A percentile compares a stretch with the other conserved stretches of the same genome.
Evolutionary conservation across 2,329 filamentous ascomycete genomes (phyloP).

Genomic region (Cercospora sojina): DNA sequence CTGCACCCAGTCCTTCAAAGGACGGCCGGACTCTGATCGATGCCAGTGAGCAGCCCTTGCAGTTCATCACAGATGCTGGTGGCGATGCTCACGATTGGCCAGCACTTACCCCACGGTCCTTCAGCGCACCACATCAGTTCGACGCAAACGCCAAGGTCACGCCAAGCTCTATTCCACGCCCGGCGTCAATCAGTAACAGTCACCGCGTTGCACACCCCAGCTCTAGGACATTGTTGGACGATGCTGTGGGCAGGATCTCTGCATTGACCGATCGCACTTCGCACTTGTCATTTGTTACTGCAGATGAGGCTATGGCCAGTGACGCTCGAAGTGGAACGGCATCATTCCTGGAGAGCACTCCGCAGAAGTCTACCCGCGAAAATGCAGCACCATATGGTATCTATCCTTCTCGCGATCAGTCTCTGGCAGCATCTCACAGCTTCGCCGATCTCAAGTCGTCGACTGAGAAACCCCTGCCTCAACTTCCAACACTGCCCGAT

Average conservation of each 20-base stretch:
- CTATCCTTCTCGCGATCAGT: constrained; percentile 8
- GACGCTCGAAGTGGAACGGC: not conserved
- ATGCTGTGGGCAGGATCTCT: not conserved
- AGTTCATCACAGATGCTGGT: constrained; percentile 14
- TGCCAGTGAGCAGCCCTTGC: constrained; percentile 38
- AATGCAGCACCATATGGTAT: not conserved
- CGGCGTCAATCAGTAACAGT: constrained; percentile 6
- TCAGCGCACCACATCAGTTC: constrained; percentile 15
- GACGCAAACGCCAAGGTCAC: not conserved
- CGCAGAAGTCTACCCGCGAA: not conserved
- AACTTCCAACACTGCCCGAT: not conserved
- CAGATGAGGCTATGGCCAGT: constrained; percentile 2
- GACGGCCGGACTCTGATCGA: constrained; percentile 43
- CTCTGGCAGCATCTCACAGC: not conserved
- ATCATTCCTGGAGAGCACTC: not conserved
- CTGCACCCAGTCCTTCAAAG: constrained; percentile 38
- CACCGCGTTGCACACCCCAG: not conserved
- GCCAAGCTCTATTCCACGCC: constrained; percentile 16
- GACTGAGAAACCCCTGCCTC: not conserved
- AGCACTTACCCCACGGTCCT: constrained; percentile 25
- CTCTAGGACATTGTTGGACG: not conserved
- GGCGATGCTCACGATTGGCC: constrained; percentile 27
- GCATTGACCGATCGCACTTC: constrained; percentile 14
- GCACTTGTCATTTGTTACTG: constrained; percentile 19
- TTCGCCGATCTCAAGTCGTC: not conserved